Evolutionary conservation across 768 basidiomycete genomes (phyloP), one percentile per base, ranked within the genome.

Genomic region (Epithele typhae): DNA sequence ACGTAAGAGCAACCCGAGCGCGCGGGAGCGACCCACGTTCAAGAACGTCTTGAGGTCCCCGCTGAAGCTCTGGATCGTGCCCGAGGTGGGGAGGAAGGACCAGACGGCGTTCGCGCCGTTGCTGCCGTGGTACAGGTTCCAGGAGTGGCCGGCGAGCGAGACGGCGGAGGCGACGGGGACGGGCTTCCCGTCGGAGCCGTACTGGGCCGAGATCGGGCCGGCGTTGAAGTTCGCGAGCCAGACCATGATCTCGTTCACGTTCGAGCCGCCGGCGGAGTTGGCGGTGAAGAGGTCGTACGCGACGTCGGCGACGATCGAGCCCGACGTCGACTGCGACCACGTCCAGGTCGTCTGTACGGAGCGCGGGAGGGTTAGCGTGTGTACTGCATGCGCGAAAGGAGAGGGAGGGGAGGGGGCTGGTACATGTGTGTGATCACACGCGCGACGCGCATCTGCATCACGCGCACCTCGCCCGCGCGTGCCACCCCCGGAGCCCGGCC

Each of bases 241-340:
- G 49, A 85, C 62, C 82, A 85, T 85, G 54, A 83, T 70, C 50
- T 75, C 74, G 50, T 66, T 55, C 25, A 53, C 49, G 43, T 71
- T 71, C 32, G 69, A 61, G 25, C 81, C 81, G 1, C 74, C 74
- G 27, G 77, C 34, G 4, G 66, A 65, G 49, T 55, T 56, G 2
- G 82, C 75, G 0, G 82, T 84, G 68, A 85, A 86, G 1, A 84
- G 49, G 51, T 85, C 83, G 48, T 72, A 85, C 5, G 82, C 78
- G 22, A 82, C 70, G 46, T 84, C 71, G 0, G 76, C 73, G 21
- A 78, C 74, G 46, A 78, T 62, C 1, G 59, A 60, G 4, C 67
- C 72, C 4, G 68, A 64, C 10, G 60, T 61, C 12, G 54, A 54
- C 48, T 79, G 76, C 5, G 69, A 70, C 83, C 83, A 84, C 1